Base-by-base conservation (phyloP, 164 flowering plant genomes). In the Saururus chinensis region DNA sequence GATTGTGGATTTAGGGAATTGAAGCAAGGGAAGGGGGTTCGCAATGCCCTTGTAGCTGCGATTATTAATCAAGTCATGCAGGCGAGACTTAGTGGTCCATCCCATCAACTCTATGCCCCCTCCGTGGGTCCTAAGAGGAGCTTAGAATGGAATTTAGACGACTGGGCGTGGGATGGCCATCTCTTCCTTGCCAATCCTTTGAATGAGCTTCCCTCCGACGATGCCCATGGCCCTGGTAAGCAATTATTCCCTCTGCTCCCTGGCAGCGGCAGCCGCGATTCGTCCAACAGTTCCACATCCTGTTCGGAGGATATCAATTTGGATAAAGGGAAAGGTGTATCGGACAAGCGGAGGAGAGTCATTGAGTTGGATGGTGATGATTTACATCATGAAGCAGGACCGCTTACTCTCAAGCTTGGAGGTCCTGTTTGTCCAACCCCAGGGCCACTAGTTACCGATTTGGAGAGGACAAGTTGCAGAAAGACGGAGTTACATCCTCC, bases 131-230 rank as follows among this genome's bases (percentile, higher is more conserved):
- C 85, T 62, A 85, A 80, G 75, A 82, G 68, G 80, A 77, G 65
- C 57, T 12, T 67, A 37, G 91, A 87, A 26, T 92, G 98, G 98
- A 80, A 89, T 70, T 78, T 82, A 76, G 84, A 86, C 77, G 87
- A 84, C 59, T 92, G 98, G 96, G 86, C 74, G 72, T 92, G 98
- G 98, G 98, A 92, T 69, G 93, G 92, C 0, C 86, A 87, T 79
- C 82, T 84, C 51, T 86, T 84, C 60, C 59, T 76, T 19, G 95
- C 96, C 9, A 79, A 67, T 11, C 82, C 79, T 0, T 71, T 83
- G 67, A 81, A 79, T 72, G 53, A 85, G 0, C 72, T 54, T 1
- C 66, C 81, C 0, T 25, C 71, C 0, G 80, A 75, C 14, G 49
- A 30, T 68, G 61, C 70, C 45, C 63, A 30, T 68, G 61, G 71